Base-by-base conservation (phyloP, 164 flowering plant species). In the Warburgia ugandensis region DNA sequence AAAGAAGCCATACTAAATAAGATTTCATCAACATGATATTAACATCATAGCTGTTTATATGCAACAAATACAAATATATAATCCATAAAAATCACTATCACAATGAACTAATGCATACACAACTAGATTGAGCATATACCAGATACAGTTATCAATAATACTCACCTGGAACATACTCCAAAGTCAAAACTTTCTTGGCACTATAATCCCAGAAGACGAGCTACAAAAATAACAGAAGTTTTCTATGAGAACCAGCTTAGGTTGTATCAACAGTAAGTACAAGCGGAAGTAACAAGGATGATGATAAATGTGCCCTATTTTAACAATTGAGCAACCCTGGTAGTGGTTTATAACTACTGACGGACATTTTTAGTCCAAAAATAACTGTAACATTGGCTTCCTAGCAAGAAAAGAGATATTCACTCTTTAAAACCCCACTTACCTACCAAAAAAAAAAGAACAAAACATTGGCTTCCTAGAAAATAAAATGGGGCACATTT, bases 121-220 rank as follows among this genome's bases (percentile, higher is more conserved):
- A 5, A n/a, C 37, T 33, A 11, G 14, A 46, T 7, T 30, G 23
- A 17, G 20, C 3, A 7, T 3, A 14, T 21, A 41, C 1, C 16
- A 31, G 45, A 44, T 10, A 50, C 43, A 62, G 40, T 5, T 13
- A 21, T 26, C 23, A 60, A 21, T 48, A 69, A 46, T 5, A 25
- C 37, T 58, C 61, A 87, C 96, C 98, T 74, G 96, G 98, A 52
- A 78, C 96, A 67, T 91, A 91, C 76, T 91, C 98, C 78, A 91
- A 67, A 19, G 96, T 91, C 73, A 91, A 62, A 58, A 81, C 98
- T 65, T 87, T 91, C 31, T 50, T 49, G 37, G 81, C 84, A 63
- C 94, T 87, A 56, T 91, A 91, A 61, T 91, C 98, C 98, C 98
- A 91, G 66, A 42, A 78, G 13, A 91, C 81, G 68, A 77, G 55